A percentile compares a stretch with the other conserved stretches of the same genome.
Evolutionary conservation across 2,329 filamentous ascomycete genomes (phyloP).

Genomic region (Monilinia aucupariae): DNA sequence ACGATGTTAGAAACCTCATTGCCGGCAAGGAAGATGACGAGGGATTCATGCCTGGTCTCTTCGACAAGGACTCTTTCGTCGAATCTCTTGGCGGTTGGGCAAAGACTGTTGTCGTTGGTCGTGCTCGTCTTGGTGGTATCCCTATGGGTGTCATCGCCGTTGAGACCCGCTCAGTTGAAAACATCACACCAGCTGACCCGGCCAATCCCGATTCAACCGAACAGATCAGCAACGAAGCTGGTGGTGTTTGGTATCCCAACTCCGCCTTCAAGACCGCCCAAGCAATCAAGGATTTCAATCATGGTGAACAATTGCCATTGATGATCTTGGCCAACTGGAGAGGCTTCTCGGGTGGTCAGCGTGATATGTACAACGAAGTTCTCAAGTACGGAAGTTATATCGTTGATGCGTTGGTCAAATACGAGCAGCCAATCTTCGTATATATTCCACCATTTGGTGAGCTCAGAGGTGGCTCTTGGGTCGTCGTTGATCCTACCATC

Average conservation of each 20-base stretch:
- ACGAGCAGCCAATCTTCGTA: slow-evolving; percentile 96
- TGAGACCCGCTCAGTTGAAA: slow-evolving; percentile 93
- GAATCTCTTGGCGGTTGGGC: slow-evolving; percentile 97
- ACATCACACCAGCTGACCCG: slow-evolving; percentile 91
- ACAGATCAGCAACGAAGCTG: slow-evolving; percentile 88
- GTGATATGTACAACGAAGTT: slow-evolving; percentile 99
- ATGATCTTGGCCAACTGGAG: slow-evolving; percentile 99
- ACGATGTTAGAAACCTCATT: slow-evolving; percentile 94
- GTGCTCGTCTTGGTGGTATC: slow-evolving; percentile 92
- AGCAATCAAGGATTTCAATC: slow-evolving; percentile 98
- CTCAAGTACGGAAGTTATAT: slow-evolving; percentile 99
- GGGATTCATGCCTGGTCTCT: slow-evolving; percentile 84
- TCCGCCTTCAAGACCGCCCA: slow-evolving; percentile 99
- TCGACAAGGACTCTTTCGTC: slow-evolving; percentile 94
- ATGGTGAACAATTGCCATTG: slow-evolving; percentile 92
- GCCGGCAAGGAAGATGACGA: slow-evolving; percentile 72
- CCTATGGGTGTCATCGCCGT: slow-evolving; percentile 98
- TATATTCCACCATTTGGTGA: slow-evolving; percentile 97
- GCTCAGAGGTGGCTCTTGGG: slow-evolving; percentile 97
- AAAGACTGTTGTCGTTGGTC: slow-evolving; percentile 90
- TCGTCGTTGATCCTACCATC: slow-evolving; percentile 97
- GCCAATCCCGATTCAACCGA: slow-evolving; percentile 98
- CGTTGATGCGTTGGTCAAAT: slow-evolving; percentile 96
- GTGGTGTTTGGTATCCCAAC: slow-evolving; percentile 99
- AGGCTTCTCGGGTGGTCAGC: slow-evolving; percentile 99